A percentile compares a stretch with the other conserved stretches of the same genome.
These are phyloP conservation scores for Psilocybe subaeruginosa DNA, from an alignment of 768 basidiomycete genomes.

Conservation along the genomic window DNA sequence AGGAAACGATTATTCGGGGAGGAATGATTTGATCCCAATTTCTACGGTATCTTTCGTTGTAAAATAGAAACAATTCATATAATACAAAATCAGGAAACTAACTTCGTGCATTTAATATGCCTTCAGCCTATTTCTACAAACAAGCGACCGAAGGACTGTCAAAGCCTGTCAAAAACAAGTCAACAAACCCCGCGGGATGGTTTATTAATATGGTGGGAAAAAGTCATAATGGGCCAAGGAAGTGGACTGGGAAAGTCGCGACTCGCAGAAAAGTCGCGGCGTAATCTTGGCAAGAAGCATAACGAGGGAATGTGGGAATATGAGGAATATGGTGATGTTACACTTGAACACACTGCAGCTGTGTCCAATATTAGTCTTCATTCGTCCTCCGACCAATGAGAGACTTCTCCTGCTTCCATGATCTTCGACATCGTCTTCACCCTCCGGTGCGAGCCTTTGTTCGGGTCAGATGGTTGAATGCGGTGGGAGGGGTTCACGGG, in stretches of 20 bases:
- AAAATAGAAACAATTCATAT: constrained; percentile 10
- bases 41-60: constrained; percentile 3
- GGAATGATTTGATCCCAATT: constrained; percentile 7
- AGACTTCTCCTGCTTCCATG: constrained; percentile 34
- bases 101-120: background rate
- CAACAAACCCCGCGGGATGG: background rate
- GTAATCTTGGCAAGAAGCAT: constrained; percentile 6
- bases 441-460: constrained; percentile 29
- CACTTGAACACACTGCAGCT: background rate
- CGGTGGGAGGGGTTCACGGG: constrained; percentile 31
- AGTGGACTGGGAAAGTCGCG: background rate
- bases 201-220: constrained; percentile 1
- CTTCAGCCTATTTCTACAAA: constrained; percentile 1
- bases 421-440: constrained; percentile 36
- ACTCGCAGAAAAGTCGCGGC: background rate
- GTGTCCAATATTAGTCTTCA: constrained; percentile 5
- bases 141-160: background rate
- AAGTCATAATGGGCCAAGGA: constrained; percentile 7
- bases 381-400: constrained; percentile 30
- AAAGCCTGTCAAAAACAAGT: background rate
- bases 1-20: constrained; percentile 67
- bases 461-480: constrained; percentile 20
- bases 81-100: background rate
- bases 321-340: background rate
- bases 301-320: background rate